Conservation (phyloP, 1,139 yeast species). For the Candida sanyaensis region DNA sequence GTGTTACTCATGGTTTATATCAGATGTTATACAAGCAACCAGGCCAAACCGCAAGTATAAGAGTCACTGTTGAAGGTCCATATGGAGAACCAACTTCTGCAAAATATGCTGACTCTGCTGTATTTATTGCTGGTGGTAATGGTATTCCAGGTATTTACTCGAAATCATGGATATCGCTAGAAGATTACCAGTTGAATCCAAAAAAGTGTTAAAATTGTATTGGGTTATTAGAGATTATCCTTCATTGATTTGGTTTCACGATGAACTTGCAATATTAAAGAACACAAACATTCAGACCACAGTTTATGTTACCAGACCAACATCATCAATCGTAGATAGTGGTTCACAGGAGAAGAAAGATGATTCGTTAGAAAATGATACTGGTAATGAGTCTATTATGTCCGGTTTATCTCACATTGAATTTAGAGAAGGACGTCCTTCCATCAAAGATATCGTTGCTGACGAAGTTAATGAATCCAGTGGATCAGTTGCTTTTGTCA, state of each 20-base stretch:
- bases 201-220: constrained; percentile 43
- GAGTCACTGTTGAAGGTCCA: constrained; percentile 43
- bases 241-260: constrained; percentile 52
- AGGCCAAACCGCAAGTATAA: constrained; percentile 23
- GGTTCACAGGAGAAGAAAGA: not conserved
- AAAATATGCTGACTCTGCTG: constrained; percentile 30
- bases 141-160: constrained; percentile 47
- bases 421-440: constrained; percentile 34
- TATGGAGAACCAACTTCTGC: constrained; percentile 38
- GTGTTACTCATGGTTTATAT: constrained; percentile 36
- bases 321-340: not conserved
- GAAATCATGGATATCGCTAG: constrained; percentile 35
- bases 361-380: constrained; percentile 8
- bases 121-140: constrained; percentile 47
- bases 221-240: constrained; percentile 55
- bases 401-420: constrained; percentile 23
- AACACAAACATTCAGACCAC: constrained; percentile 32
- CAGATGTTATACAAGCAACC: constrained; percentile 30
- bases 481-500: constrained; percentile 45
- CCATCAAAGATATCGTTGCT: constrained; percentile 22
- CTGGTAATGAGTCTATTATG: constrained; percentile 20
- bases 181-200: constrained; percentile 42
- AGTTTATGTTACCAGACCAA: constrained; percentile 48
- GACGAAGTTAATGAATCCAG: constrained; percentile 30
- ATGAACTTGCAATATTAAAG: constrained; percentile 43